Evolutionary conservation across 78 protist species (phyloP).

Genomic region (Carpediemonas membranifera): DNA sequence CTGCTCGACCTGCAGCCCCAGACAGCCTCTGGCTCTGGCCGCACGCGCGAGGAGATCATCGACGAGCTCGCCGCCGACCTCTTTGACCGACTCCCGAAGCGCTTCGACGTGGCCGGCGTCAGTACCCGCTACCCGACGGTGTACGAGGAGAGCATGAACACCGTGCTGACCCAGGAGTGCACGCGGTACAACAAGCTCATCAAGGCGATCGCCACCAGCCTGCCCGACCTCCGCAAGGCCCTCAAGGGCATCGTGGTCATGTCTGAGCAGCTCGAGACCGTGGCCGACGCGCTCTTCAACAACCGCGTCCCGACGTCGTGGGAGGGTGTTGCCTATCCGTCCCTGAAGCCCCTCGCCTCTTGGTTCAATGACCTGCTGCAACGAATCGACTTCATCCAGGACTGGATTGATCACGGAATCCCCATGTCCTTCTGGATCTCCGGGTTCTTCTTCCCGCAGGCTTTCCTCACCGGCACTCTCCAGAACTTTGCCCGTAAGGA

Average conservation of each 20-base stretch:
- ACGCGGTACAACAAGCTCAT: conserved; percentile 62
- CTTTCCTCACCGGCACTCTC: conserved; percentile 69
- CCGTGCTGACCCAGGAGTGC: conserved; percentile 64
- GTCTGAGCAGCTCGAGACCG: conserved; percentile 44
- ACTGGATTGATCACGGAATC: conserved; percentile 55
- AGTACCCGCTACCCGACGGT: conserved; percentile 28
- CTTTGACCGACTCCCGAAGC: conserved; percentile 18
- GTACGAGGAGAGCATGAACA: conserved; percentile 51
- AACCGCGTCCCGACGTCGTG: conserved; percentile 41
- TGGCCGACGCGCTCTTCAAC: conserved; percentile 34
- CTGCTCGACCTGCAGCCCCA: conserved; percentile 46
- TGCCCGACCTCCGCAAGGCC: conserved; percentile 51
- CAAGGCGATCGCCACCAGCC: conserved; percentile 7
- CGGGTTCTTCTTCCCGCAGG: conserved; percentile 79
- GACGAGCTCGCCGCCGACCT: conserved; percentile 14
- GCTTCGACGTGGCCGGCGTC: conserved; percentile 18
- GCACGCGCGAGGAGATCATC: neutral
- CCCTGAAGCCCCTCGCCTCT: conserved; percentile 53
- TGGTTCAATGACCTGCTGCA: conserved; percentile 60
- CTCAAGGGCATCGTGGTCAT: conserved; percentile 63
- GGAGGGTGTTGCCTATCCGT: conserved; percentile 49
- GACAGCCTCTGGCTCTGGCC: conserved; percentile 3
- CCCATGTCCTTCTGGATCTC: conserved; percentile 56
- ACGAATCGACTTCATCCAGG: conserved; percentile 44
- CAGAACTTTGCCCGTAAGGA: conserved; percentile 66